Evolutionary conservation across 345 rosid species (phyloP), one percentile per base, ranked within the genome.

Genomic region (Citrus hindsii): DNA sequence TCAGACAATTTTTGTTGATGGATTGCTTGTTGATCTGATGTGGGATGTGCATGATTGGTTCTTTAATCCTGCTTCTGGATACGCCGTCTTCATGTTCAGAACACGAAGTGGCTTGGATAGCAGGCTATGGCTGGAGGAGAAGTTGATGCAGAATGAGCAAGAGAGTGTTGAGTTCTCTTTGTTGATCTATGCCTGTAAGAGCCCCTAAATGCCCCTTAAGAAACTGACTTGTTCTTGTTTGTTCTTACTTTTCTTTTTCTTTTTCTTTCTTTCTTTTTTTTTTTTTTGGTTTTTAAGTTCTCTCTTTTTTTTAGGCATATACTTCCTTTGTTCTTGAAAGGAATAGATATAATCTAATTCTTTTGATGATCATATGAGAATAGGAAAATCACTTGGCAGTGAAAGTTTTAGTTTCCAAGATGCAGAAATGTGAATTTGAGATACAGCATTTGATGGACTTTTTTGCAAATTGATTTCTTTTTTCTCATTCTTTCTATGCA

Each of bases 1-100:
- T 73, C 98, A 93, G 77, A 91, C 93, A 3, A 91, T 95, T 28
- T 95, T 93, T 77, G 70, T 93, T 24, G 96, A 95, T 74, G 97
- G 96, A 3, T 86, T 92, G 83, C 83, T 89, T 16, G 90, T 95
- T 77, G 97, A 95, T 87, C 76, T 95, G 81, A 77, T 95, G 92
- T 95, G 99, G 99, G 98, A 95, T 83, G 96, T 91, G 14, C 98
- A 95, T 86, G 93, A 88, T 73, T 95, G 98, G 99, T 93, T 93
- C 86, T 95, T 86, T 76, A 85, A 71, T 51, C 80, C 89, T 73
- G 88, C 81, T 9, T 77, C 86, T 63, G 93, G 90, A 3, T 83
- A 69, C 72, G 99, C 95, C 59, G 92, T 92, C 82, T 95, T 95
- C 89, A 90, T 93, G 98, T 95, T 95, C 83, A 83, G 91, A 83